Base-by-base conservation (phyloP, 164 flowering plant genomes). In the Protea cynaroides region DNA sequence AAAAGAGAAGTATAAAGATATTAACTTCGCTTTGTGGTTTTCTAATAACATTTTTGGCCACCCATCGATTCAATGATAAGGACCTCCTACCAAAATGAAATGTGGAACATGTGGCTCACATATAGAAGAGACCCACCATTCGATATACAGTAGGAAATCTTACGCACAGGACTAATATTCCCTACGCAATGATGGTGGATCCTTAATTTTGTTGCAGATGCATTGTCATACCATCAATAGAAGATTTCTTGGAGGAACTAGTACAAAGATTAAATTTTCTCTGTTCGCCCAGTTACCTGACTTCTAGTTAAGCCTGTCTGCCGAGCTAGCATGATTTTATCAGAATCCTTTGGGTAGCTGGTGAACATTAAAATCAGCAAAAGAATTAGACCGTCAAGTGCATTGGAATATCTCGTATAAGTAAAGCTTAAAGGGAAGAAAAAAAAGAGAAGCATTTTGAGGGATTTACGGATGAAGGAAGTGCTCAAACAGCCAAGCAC, bases 301-400 rank as follows among this genome's bases (percentile, higher is more conserved):
- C 91, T 82, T 83, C 97, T 82, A 54, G 87, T 86, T 76, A 94
- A 78, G 51, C 98, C 98, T 12, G 98, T 87, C 74, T 89, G 96
- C 73, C 90, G 83, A 37, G 98, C 98, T 38, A 94, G 83, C 92
- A 90, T 80, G 62, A 87, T 80, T 72, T 94, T 94, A 64, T 94
- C 97, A 7, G 97, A 87, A 69, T 94, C 94, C 74, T 84, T 88
- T 0, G 94, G 94, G 71, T 88, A 88, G 34, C 90, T 88, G 81
- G 54, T 64, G 54, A 65, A 63, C 29, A 59, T 51, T 17, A 67
- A 67, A 56, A 73, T 36, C 18, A 37, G 29, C 17, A 70, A 71
- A 40, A 17, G 9, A 69, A 11, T 64, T 52, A 69, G n/a, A 49
- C 46, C 14, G n/a, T 15, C 34, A 49, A 49, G 6, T 49, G 52